phyloP scores from a whole-genome alignment of 768 basidiomycete genomes.

The Kwoniella bestiolae region DNA sequence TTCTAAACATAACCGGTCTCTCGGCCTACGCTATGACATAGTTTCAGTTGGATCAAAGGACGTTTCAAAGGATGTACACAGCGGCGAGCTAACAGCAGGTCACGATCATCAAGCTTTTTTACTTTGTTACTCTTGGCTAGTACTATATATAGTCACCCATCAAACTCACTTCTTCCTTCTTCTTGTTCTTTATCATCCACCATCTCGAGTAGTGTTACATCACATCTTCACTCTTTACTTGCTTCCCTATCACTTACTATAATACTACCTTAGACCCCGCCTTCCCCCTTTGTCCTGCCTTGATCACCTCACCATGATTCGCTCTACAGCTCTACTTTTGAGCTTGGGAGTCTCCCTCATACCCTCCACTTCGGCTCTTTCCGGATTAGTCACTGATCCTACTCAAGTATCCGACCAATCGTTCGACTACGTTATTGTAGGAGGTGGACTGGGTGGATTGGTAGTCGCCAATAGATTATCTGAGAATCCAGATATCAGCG shows the following conservation, averaged over 20 bases:
- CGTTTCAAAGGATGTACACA: background rate
- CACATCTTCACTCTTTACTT: too few relatives aligned
- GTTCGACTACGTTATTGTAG: conserved; percentile 66
- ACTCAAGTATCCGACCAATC: conserved; percentile 45
- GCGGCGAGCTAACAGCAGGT: background rate
- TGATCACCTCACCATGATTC: background rate
- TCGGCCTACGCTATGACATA: background rate
- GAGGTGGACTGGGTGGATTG: conserved; percentile 63
- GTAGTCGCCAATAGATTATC: conserved; percentile 62
- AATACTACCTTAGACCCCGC: background rate
- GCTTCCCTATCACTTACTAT: background rate
- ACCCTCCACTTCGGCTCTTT: conserved; percentile 15
- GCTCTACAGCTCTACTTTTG: background rate
- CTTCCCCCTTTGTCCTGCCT: background rate
- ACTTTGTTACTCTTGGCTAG: background rate
- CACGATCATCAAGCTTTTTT: background rate
- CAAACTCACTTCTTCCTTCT: background rate
- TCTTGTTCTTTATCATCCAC: background rate
- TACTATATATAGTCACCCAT: conserved; percentile 1
- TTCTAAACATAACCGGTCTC: background rate
- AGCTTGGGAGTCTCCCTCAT: conserved; percentile 7
- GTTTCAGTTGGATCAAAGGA: background rate
- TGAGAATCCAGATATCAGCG: conserved; percentile 61
- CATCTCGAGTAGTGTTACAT: too few relatives aligned
- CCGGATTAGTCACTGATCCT: conserved; percentile 21